A percentile compares a stretch with the other conserved stretches of the same genome.
Evolutionary conservation across 2,329 filamentous ascomycete species (phyloP).

Genomic region (Trichoderma harzianum): DNA sequence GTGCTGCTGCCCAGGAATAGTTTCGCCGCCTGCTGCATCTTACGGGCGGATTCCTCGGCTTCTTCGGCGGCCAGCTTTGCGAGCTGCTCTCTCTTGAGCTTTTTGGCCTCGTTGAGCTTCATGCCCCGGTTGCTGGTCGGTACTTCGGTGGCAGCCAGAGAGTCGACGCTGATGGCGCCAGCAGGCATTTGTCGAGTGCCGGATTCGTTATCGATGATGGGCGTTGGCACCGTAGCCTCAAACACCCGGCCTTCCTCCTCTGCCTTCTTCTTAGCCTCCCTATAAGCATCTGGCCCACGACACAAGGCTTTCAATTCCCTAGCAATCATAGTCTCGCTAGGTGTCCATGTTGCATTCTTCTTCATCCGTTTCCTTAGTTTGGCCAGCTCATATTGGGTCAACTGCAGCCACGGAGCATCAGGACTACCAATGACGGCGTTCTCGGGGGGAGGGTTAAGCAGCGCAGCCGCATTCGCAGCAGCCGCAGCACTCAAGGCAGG

Average conservation of each 20-base stretch:
- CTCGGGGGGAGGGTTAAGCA: conserved; percentile 56
- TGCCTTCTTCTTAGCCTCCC: conserved; percentile 60
- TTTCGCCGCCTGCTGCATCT: conserved; percentile 48
- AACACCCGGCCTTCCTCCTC: conserved; percentile 64
- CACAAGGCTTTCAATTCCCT: conserved; percentile 70
- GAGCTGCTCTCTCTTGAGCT: conserved; percentile 64
- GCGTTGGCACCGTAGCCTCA: conserved; percentile 38
- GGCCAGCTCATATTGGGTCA: conserved; percentile 63
- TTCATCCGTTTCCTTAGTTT: conserved; percentile 81
- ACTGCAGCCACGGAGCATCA: conserved; percentile 63
- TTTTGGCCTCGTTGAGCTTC: conserved; percentile 76
- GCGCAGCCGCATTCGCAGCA: conserved; percentile 39
- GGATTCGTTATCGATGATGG: conserved; percentile 46
- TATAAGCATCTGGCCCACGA: conserved; percentile 62
- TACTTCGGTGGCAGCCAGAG: conserved; percentile 57
- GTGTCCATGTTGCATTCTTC: conserved; percentile 84
- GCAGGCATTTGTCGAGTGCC: conserved; percentile 53
- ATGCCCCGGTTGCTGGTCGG: conserved; percentile 69
- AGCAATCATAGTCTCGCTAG: conserved; percentile 81
- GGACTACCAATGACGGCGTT: conserved; percentile 56
- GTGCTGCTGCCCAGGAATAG: conserved; percentile 40
- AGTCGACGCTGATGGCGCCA: conserved; percentile 57
- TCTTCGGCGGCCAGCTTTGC: conserved; percentile 61
- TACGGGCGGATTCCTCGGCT: conserved; percentile 55
- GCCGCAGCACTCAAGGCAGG: conserved; percentile 37